These are phyloP conservation scores for Aspergillus glaucus DNA, from an alignment of 2,329 filamentous ascomycete species.

Conservation along the genomic window DNA sequence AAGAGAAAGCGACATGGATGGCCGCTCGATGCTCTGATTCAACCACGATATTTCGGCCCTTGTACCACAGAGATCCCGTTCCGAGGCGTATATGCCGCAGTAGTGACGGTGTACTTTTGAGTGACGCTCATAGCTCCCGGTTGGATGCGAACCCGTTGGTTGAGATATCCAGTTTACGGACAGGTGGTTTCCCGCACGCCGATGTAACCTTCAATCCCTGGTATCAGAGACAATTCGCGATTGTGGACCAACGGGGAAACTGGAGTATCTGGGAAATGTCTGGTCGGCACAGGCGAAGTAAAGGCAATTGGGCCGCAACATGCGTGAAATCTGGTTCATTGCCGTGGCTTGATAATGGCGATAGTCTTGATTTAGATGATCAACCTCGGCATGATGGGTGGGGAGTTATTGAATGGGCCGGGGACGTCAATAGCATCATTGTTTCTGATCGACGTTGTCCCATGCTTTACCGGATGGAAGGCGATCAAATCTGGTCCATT, in stretches of 20 bases:
- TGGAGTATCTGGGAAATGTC: constrained; percentile 49
- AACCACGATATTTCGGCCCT: constrained; percentile 45
- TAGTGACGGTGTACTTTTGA: constrained; percentile 7
- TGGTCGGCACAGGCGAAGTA: constrained; percentile 23
- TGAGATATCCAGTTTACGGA: constrained; percentile 37
- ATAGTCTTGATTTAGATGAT: constrained; percentile 7
- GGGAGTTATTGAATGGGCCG: constrained; percentile 38
- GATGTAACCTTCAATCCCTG: constrained; percentile 56
- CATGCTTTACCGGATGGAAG: constrained; percentile 30
- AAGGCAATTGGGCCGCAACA: constrained; percentile 22
- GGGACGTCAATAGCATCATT: constrained; percentile 37
- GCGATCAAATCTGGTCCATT: constrained; percentile 18
- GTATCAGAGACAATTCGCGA: constrained; percentile 50
- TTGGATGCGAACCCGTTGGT: constrained; percentile 45
- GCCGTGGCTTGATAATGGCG: constrained; percentile 13
- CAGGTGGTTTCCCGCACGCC: constrained; percentile 44
- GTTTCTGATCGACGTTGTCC: constrained; percentile 45
- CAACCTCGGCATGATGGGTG: constrained; percentile 36
- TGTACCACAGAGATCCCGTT: constrained; percentile 26
- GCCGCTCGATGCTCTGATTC: constrained; percentile 44
- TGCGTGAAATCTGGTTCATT: constrained; percentile 27
- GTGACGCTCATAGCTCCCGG: constrained; percentile 27
- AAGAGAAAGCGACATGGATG: constrained; percentile 40
- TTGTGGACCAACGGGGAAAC: constrained; percentile 48
- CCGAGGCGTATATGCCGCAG: constrained; percentile 13